Base-by-base conservation (phyloP, 257 asterid genomes). In the Primulina eburnea region DNA sequence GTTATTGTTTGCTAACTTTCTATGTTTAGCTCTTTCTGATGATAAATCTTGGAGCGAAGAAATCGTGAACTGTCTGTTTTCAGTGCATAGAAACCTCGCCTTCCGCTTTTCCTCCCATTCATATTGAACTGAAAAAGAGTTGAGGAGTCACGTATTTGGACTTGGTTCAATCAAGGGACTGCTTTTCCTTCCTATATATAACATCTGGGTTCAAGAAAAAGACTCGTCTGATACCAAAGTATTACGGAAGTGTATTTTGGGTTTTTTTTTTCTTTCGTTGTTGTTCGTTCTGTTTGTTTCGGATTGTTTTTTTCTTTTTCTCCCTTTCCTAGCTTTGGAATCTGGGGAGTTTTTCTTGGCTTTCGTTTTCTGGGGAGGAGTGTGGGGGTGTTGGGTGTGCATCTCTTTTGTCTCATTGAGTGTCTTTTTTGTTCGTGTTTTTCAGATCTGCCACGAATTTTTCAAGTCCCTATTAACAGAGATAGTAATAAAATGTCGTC, bases 401-500 rank as follows among this genome's bases (percentile, higher is more conserved):
- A 8, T 50, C 60, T 40, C 16, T 11, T 71, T 69, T 74, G 78
- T 74, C 76, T 65, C 76, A 67, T 73, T 73, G 75, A 17, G 65
- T 71, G 80, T 71, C 50, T 35, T 4, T 4, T 67, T 17, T 32
- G 64, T 20, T 16, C 38, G 5, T 43, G 29, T 61, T 18, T 26
- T n/a, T 1, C 69, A 73, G 77, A 76, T 79, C 81, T 74, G 66
- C 38, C 8, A 9, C 33, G 35, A 12, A 34, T n/a, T 47, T 66
- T 24, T 65, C 32, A 14, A 17, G 28, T 37, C 53, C 47, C 18
- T 18, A 53, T 26, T 53, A 5, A 7, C 57, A 35, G 65, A n/a
- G 70, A 70, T 50, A 72, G 65, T 43, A 64, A n/a, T 9, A 71
- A 59, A 79, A 88, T 88, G 97, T 84, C 69, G 82, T 70, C 78